phyloP scores from a whole-genome alignment of 2,329 filamentous ascomycete species.

The Aspergillus sp. region DNA sequence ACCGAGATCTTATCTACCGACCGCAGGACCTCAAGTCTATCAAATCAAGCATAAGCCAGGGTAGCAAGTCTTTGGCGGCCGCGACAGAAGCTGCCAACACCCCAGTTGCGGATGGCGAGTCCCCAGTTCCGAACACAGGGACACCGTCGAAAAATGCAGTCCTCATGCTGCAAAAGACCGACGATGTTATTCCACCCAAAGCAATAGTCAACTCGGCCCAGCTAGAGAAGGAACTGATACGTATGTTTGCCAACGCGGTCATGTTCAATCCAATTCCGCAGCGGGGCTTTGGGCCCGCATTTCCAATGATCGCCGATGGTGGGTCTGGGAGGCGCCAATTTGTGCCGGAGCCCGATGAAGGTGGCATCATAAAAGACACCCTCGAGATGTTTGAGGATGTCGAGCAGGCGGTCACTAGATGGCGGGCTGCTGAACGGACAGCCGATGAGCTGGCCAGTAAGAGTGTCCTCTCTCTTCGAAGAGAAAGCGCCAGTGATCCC shows the following conservation, averaged over 20 bases:
- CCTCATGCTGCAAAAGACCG: constrained; percentile 55
- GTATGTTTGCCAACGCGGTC: constrained; percentile 97
- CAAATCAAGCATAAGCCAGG: constrained; percentile 64
- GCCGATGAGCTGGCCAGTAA: constrained; percentile 40
- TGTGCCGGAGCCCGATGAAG: constrained; percentile 72
- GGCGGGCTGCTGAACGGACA: constrained; percentile 67
- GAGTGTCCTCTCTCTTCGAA: constrained; percentile 36
- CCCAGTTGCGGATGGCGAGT: constrained; percentile 60
- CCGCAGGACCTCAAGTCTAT: constrained; percentile 78
- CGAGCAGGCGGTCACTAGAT: constrained; percentile 72
- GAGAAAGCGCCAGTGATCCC: constrained; percentile 38
- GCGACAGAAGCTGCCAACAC: constrained; percentile 64
- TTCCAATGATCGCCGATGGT: constrained; percentile 50
- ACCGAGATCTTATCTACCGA: constrained; percentile 69
- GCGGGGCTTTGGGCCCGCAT: constrained; percentile 65
- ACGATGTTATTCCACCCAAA: constrained; percentile 79
- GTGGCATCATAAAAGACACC: constrained; percentile 83
- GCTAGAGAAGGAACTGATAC: constrained; percentile 86
- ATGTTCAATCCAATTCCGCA: constrained; percentile 94
- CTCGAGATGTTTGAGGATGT: constrained; percentile 87
- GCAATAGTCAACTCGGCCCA: constrained; percentile 92
- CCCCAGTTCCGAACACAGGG: constrained; percentile 32
- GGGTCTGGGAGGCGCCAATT: constrained; percentile 42
- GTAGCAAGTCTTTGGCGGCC: constrained; percentile 44
- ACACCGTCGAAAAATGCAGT: constrained; percentile 43